phyloP scores from a whole-genome alignment of 2,329 filamentous ascomycete species.

The Corniculantispora saksenae region DNA sequence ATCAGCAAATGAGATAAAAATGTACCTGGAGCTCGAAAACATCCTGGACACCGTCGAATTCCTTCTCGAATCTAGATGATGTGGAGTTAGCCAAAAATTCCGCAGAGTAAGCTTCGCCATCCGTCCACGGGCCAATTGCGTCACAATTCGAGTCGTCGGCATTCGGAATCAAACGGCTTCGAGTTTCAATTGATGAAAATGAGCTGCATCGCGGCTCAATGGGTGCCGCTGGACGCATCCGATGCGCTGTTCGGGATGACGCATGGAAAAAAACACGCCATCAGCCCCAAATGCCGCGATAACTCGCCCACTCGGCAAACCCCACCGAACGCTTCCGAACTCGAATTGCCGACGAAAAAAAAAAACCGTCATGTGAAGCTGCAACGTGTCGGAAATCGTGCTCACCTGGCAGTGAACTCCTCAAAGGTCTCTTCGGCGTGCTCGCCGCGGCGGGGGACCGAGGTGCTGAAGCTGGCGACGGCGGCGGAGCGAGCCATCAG shows the following conservation, averaged over 20 bases:
- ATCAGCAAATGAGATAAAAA: conserved; percentile 13
- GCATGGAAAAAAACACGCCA: conserved; percentile 1
- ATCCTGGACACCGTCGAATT: conserved; percentile 96
- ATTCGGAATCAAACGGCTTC: background rate
- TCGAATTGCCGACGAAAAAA: background rate
- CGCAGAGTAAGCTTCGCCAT: conserved; percentile 29
- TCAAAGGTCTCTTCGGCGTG: conserved; percentile 97
- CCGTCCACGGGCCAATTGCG: background rate
- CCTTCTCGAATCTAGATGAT: conserved; percentile 87
- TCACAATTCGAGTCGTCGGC: background rate
- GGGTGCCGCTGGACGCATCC: background rate
- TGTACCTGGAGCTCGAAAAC: conserved; percentile 99
- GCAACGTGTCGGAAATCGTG: conserved; percentile 19
- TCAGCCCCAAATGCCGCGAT: conserved; percentile 15
- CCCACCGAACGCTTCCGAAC: background rate
- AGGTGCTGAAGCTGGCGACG: conserved; percentile 62
- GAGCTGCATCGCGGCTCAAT: conserved; percentile 3
- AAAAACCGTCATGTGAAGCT: background rate
- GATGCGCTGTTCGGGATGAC: background rate
- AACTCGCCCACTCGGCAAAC: background rate
- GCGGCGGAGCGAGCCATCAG: conserved; percentile 57
- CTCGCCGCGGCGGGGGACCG: conserved; percentile 53
- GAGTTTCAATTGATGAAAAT: background rate
- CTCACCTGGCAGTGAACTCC: conserved; percentile 96
- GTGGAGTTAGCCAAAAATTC: conserved; percentile 13